Evolutionary conservation across 305 asterid species (phyloP), one percentile per base, ranked within the genome.

Genomic region (Fraxinus platypoda): DNA sequence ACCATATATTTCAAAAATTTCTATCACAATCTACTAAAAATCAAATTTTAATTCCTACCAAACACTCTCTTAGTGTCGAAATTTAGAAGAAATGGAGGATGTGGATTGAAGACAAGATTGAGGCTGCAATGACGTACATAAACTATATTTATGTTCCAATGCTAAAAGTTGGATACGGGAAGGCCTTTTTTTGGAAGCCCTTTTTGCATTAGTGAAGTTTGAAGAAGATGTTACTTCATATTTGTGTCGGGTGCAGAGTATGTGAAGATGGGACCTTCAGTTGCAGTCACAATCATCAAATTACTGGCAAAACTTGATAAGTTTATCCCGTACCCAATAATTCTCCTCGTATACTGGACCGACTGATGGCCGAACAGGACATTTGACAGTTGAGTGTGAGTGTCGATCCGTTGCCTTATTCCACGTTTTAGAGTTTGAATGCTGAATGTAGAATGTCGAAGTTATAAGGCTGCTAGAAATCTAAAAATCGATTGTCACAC

Each of bases 151-250:
- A 12, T 62, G 46, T 35, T 82, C 76, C 64, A 25, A 66, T 74
- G 25, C 83, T 37, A 33, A 81, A 83, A 81, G 62, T 72, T 30
- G 62, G 17, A 75, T 28, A 76, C 35, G 46, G 49, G 35, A 6
- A 79, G 28, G 49, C 57, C 49, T 19, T 75, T 78, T 80, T 81
- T 26, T 74, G 59, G 81, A 49, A 78, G 77, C 78, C 59, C 75
- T 80, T 80, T 74, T 34, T 59, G 85, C 78, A 62, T 25, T 7
- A 83, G 81, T 34, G 70, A 54, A 52, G 74, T 81, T 41, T 72
- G 78, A 75, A 83, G 70, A 78, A 5, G 79, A 66, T 38, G 70
- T 1, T 70, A 46, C 49, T 54, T 57, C 52, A 52, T 71, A 15
- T 11, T 46, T 34, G 72, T 76, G 59, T 70, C 1, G 6, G 74